Evolutionary conservation across 2,329 filamentous ascomycete species (phyloP).

Genomic region (Cordyceps javanica): DNA sequence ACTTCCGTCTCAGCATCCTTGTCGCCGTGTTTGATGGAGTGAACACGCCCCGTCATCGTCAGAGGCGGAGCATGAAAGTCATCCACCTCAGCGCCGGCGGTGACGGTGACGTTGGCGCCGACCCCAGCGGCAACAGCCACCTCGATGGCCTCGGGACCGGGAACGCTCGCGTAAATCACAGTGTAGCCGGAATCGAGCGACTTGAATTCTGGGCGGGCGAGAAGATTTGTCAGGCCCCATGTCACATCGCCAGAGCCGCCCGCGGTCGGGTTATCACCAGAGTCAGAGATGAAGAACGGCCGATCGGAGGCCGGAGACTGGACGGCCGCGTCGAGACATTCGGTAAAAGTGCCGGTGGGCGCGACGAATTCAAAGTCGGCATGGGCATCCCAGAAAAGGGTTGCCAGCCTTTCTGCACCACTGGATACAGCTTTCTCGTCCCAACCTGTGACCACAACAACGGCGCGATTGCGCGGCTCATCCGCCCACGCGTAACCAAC

Average conservation of each 20-base stretch:
- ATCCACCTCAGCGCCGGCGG: conserved; percentile 44
- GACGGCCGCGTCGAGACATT: conserved; percentile 42
- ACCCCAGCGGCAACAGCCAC: conserved; percentile 38
- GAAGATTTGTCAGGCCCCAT: conserved; percentile 41
- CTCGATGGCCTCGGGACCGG: conserved; percentile 37
- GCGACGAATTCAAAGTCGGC: conserved; percentile 46
- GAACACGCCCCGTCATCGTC: conserved; percentile 43
- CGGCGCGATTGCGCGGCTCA: conserved; percentile 45
- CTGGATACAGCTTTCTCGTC: conserved; percentile 29
- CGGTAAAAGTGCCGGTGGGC: conserved; percentile 39
- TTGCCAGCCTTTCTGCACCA: conserved; percentile 40
- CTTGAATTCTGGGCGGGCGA: conserved; percentile 39
- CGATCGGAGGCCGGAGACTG: conserved; percentile 25
- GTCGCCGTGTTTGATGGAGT: conserved; percentile 46
- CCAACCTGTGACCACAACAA: conserved; percentile 46
- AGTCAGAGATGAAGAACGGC: conserved; percentile 50
- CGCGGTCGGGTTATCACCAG: conserved; percentile 49
- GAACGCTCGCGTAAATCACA: conserved; percentile 49
- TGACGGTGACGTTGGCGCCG: conserved; percentile 42
- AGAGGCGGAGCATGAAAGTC: conserved; percentile 41
- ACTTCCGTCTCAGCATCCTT: conserved; percentile 40
- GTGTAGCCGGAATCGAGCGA: conserved; percentile 25
- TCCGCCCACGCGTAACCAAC: conserved; percentile 53
- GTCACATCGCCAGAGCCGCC: conserved; percentile 49
- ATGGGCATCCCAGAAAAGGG: conserved; percentile 40